A percentile compares a stretch with the other conserved stretches of the same genome.
Conservation (phyloP, 2,329 filamentous ascomycete species). For the Neofusicoccum kwambonambiense region DNA sequence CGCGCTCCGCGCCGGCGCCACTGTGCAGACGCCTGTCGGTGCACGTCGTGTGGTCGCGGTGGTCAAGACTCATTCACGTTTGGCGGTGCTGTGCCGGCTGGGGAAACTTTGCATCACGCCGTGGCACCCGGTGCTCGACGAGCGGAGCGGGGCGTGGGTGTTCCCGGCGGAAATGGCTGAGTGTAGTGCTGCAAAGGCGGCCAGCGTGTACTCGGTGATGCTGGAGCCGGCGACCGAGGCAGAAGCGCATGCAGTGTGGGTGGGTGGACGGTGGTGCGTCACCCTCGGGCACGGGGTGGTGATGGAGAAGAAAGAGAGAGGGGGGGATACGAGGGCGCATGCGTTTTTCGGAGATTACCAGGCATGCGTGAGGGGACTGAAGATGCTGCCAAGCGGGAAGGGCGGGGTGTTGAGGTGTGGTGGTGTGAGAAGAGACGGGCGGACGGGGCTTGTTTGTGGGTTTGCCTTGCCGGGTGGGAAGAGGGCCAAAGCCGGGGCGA, state of each 20-base stretch:
- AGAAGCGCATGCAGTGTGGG: conserved; percentile 52
- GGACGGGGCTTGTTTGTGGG: background rate
- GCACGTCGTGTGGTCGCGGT: conserved; percentile 51
- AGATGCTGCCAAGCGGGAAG: background rate
- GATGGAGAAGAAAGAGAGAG: no score
- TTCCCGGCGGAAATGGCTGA: conserved; percentile 47
- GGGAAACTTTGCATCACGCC: conserved; percentile 54
- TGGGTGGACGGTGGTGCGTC: conserved; percentile 44
- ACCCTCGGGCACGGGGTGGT: no score
- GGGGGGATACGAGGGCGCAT: conserved; percentile 49
- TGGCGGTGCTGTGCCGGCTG: conserved; percentile 46
- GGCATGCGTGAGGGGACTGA: background rate
- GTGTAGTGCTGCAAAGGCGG: conserved; percentile 44
- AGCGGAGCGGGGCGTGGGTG: conserved; percentile 39
- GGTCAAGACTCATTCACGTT: conserved; percentile 48
- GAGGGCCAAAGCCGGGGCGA: no score
- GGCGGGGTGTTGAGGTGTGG: background rate
- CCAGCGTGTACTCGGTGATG: conserved; percentile 57
- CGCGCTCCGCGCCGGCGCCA: conserved; percentile 47
- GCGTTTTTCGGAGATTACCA: conserved; percentile 56
- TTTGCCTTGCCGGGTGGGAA: background rate
- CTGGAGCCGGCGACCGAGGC: conserved; percentile 47
- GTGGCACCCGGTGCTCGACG: conserved; percentile 57
- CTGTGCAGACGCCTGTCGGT: conserved; percentile 48
- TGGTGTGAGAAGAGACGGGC: background rate